A percentile compares a stretch with the other conserved stretches of the same genome.
These are phyloP conservation scores for Rubroboletus satanas DNA, from an alignment of 768 basidiomycete genomes.

Conservation along the genomic window DNA sequence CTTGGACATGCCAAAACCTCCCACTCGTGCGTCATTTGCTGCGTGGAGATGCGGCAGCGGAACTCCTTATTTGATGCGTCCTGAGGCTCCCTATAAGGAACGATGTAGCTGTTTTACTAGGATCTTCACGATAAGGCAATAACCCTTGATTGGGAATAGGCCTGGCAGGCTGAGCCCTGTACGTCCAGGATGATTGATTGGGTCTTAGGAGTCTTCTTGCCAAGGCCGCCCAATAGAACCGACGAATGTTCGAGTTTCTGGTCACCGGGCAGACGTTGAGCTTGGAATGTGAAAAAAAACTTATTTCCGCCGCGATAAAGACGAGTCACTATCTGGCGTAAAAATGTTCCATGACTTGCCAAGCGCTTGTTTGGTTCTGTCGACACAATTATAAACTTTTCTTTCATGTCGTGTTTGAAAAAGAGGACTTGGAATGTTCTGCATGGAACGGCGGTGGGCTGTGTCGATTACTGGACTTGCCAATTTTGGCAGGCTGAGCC, in stretches of 20 bases:
- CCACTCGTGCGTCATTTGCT: background rate
- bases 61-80: constrained; percentile 2
- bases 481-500: constrained; percentile 6
- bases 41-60: constrained; percentile 1
- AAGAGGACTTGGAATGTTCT: constrained; percentile 23
- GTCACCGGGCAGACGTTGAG: background rate
- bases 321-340: background rate
- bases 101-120: background rate
- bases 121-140: constrained; percentile 13
- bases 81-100: background rate
- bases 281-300: background rate
- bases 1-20: background rate
- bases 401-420: background rate
- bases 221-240: background rate
- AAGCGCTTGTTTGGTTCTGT: constrained; percentile 21
- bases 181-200: background rate
- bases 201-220: background rate
- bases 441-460: constrained; percentile 18
- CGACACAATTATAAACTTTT: constrained; percentile 16
- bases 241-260: constrained; percentile 2
- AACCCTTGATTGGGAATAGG: constrained; percentile 3
- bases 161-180: background rate
- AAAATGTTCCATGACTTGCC: constrained; percentile 2
- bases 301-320: constrained; percentile 17
- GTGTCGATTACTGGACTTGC: constrained; percentile 19